Evolutionary conservation across 2,329 filamentous ascomycete genomes (phyloP), one percentile per base, ranked within the genome.

Genomic region (Grosmannia huntii): DNA sequence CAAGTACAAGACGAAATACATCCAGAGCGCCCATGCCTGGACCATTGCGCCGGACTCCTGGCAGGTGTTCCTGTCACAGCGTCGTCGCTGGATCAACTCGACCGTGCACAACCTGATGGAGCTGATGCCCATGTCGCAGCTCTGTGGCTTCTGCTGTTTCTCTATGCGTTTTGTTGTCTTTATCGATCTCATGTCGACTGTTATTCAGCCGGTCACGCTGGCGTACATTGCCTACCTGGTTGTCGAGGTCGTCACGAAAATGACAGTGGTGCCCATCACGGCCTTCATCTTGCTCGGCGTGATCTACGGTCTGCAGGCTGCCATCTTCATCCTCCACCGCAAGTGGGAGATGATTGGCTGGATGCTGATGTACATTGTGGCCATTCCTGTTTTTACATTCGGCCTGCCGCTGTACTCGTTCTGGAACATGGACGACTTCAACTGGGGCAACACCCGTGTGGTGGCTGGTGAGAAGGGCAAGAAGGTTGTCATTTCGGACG

Each of bases 321-420:
- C 97, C 68, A 96, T 99, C 71, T 99, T 99, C 76, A 96, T 97
- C 66, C 68, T 96, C 59, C 87, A 90, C 60, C 87, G 92, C 67
- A 96, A 96, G 76, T 99, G 94, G 94, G 92, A 99, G 71, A 97
- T 97, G 92, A 87, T 99, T 65, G 94, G 92, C 41, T 99, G 94
- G 94, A 96, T 99, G 90, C 78, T 99, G 65, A 84, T 99, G 62
- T 99, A 99, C 72, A 82, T 99, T 60, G 62, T 94, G 33, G 92
- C 94, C 57, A 87, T 95, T 61, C 92, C 92, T 0, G 82, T 99
- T 63, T 99, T 96, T 79, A 86, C 89, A 50, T 90, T 95, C 62
- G 90, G 82, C 60, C 80, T 99, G 51, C 94, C 94, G 0, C 75
- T 99, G 31, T 97, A 97, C 71, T 81, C 92, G 55, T 99, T 99